Conservation (phyloP, 1,139 yeast species). For the Taiozyma onychis region DNA sequence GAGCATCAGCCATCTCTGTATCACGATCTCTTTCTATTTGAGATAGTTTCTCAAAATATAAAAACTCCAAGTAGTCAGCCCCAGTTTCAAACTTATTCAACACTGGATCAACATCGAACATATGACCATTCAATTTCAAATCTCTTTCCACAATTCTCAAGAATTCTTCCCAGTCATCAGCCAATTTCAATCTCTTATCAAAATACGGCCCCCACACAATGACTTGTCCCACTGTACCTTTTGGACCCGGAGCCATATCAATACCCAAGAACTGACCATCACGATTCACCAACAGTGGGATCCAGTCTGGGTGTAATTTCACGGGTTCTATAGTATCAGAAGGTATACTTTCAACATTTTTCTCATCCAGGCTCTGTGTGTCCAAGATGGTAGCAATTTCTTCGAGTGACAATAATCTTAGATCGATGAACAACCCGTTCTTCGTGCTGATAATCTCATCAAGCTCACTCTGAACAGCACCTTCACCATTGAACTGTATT, state of each 20-base stretch:
- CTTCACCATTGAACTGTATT: neutral
- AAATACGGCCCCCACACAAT: neutral
- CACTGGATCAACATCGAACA: neutral
- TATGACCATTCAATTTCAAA: neutral
- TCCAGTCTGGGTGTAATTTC: neutral
- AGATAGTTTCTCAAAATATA: neutral
- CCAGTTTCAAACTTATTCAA: neutral
- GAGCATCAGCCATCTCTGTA: neutral
- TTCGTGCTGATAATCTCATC: neutral
- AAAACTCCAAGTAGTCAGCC: neutral
- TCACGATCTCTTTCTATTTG: neutral
- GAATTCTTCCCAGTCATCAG: neutral
- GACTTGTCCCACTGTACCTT: neutral
- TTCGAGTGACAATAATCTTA: neutral
- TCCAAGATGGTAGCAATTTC: neutral
- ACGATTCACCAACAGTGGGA: neutral
- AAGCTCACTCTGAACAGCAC: neutral
- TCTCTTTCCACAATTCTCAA: neutral
- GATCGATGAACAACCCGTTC: neutral
- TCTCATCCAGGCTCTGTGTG: neutral
- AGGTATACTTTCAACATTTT: neutral
- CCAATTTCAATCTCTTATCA: neutral
- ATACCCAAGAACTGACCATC: neutral
- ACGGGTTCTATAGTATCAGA: neutral
- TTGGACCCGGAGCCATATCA: neutral